phyloP scores from a whole-genome alignment of 1,284 basidiomycete genomes.

The Tremellales sp. region DNA sequence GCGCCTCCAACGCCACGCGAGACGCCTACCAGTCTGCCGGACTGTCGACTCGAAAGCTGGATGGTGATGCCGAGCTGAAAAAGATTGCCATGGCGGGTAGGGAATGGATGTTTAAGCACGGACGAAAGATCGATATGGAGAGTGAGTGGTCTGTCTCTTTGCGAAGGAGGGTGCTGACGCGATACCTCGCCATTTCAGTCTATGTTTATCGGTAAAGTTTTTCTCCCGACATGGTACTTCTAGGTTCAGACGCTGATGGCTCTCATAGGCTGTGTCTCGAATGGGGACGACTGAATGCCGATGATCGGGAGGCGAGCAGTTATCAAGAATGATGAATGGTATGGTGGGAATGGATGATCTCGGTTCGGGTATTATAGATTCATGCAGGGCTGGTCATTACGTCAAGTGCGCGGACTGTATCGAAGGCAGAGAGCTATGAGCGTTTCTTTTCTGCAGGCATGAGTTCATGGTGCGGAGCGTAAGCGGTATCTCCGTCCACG shows the following conservation, averaged over 20 bases:
- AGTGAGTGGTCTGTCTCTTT: conserved; percentile 52
- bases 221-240: conserved; percentile 14
- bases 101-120: conserved; percentile 80
- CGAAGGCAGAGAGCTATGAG: neutral
- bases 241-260: conserved; percentile 52
- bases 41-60: conserved; percentile 50
- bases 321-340: conserved; percentile 26
- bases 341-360: neutral
- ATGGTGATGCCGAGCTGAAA: conserved; percentile 69
- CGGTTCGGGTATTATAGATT: neutral
- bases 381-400: neutral
- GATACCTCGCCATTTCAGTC: conserved; percentile 1
- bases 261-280: conserved; percentile 76
- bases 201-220: conserved; percentile 13
- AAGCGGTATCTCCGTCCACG: too few species aligned
- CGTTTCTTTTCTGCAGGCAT: too few species aligned
- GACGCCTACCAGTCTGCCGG: conserved; percentile 41
- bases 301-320: conserved; percentile 70
- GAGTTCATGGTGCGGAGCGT: too few species aligned
- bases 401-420: neutral
- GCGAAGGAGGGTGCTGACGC: neutral
- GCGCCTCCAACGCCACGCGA: conserved; percentile 52
- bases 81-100: conserved; percentile 83
- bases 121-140: conserved; percentile 83
- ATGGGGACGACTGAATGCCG: conserved; percentile 76